Base-by-base conservation (phyloP, 768 basidiomycete genomes). In the Panaeolus cyanescens region DNA sequence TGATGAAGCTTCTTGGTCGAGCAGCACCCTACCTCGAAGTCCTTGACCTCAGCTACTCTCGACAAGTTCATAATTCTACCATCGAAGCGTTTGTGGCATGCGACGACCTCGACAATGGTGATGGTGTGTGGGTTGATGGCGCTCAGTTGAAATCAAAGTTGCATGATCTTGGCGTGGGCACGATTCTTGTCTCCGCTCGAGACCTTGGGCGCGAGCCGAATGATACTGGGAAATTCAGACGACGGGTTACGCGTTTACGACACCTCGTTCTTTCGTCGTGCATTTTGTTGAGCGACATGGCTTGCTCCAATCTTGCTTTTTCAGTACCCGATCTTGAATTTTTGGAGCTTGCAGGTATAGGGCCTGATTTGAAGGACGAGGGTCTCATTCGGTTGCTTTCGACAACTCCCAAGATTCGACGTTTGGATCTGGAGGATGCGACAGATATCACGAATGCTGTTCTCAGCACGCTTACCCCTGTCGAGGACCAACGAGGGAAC, bases 361-460 rank as follows among this genome's bases (percentile, higher is more conserved):
- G 91, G 12, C 68, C 80, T 12, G 85, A 87, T 50, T 72, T 95
- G 62, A 84, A 81, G 63, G 87, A 92, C 62, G 84, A 83, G 2
- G 94, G 93, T n/a, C 75, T 97, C 6, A 75, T 93, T 17, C 80
- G 80, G 40, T 79, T 97, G 20, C 75, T 97, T 33, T 75, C 74
- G 45, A 89, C 89, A 13, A 89, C 88, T 2, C 91, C 91, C 1
- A 72, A 80, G 62, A 86, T 97, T 53, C 82, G 87, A 58, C 85
- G 85, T 45, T 75, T 96, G 37, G 95, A 97, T 71, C 77, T 97
- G n/a, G 95, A 96, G 69, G 91, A 93, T 64, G 92, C 92, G 5
- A 72, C 74, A 12, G 83, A 87, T 17, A 84, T 95, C 57, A 89
- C 85, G 1, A 93, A 96, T 71, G 75, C 79, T 2, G 82, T 95